A percentile compares a stretch with the other conserved stretches of the same genome.
Evolutionary conservation across 1,284 basidiomycete genomes (phyloP).

Genomic region (Trichosporon faecale): DNA sequence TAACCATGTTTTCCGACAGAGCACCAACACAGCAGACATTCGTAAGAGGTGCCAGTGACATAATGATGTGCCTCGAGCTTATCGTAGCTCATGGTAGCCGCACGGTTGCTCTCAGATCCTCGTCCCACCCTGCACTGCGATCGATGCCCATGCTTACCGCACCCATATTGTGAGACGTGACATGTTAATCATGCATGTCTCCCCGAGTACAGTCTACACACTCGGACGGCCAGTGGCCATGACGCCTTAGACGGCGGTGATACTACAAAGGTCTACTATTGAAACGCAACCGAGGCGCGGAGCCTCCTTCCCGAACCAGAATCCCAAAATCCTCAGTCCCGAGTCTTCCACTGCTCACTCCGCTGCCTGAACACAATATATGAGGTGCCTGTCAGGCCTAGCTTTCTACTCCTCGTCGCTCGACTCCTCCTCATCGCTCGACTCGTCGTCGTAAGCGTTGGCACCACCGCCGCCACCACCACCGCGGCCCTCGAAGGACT

Average conservation of each 20-base stretch:
- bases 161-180: not conserved
- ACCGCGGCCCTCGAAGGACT: constrained; percentile 37
- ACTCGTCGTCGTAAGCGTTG: constrained; percentile 37
- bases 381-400: not conserved
- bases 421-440: constrained; percentile 43
- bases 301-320: not conserved
- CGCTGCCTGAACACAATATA: not conserved
- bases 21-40: no score
- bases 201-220: constrained; percentile 8
- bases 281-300: not conserved
- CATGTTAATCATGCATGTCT: constrained; percentile 8
- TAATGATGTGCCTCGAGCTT: no score
- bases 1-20: no score
- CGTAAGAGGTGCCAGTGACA: no score
- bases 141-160: no score
- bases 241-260: constrained; percentile 7
- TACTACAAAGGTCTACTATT: constrained; percentile 10
- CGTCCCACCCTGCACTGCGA: no score
- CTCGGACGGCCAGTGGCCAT: constrained; percentile 5
- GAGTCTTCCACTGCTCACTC: not conserved
- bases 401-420: constrained; percentile 44
- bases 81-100: no score
- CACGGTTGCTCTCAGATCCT: no score
- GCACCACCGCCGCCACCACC: constrained; percentile 23
- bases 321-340: constrained; percentile 1